Conservation (phyloP, 2,329 filamentous ascomycete genomes). For the Nigrospora oryzae region DNA sequence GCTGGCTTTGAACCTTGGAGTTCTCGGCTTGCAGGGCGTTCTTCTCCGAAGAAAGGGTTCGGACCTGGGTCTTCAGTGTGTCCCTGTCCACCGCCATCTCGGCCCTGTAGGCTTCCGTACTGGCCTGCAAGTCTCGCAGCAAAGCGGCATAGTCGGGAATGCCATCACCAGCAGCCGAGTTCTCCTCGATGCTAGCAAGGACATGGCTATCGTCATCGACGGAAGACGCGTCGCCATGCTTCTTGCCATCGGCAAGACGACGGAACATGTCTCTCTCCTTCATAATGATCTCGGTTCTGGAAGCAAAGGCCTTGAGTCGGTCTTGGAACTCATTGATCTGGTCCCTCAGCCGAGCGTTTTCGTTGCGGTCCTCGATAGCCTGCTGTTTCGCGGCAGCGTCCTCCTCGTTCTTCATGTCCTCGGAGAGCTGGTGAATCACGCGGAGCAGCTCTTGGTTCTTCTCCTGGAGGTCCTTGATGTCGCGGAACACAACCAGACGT, state of each 20-base stretch:
- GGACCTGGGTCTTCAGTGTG: constrained; percentile 76
- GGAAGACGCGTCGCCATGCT: constrained; percentile 51
- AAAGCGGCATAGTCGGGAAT: constrained; percentile 62
- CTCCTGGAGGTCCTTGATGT: constrained; percentile 73
- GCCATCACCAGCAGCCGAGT: constrained; percentile 45
- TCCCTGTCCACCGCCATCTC: constrained; percentile 76
- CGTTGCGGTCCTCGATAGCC: constrained; percentile 56
- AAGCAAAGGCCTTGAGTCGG: constrained; percentile 72
- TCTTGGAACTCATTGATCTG: constrained; percentile 72
- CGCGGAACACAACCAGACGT: constrained; percentile 82
- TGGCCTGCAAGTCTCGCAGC: constrained; percentile 77
- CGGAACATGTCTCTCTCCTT: constrained; percentile 97
- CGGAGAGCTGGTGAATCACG: constrained; percentile 75
- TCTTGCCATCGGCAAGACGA: constrained; percentile 74
- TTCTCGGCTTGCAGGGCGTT: constrained; percentile 74
- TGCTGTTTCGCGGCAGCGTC: constrained; percentile 59
- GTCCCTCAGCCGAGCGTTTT: constrained; percentile 64
- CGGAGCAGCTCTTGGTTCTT: constrained; percentile 81
- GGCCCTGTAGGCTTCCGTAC: constrained; percentile 83
- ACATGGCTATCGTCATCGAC: constrained; percentile 60
- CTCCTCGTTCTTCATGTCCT: constrained; percentile 87
- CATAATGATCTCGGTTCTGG: constrained; percentile 85
- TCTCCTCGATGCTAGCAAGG: constrained; percentile 51
- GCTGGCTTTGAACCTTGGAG: constrained; percentile 70
- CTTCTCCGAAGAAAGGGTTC: constrained; percentile 75